Evolutionary conservation across 2,329 filamentous ascomycete species (phyloP), one percentile per base, ranked within the genome.

Genomic region (Hypoxylon sp.): DNA sequence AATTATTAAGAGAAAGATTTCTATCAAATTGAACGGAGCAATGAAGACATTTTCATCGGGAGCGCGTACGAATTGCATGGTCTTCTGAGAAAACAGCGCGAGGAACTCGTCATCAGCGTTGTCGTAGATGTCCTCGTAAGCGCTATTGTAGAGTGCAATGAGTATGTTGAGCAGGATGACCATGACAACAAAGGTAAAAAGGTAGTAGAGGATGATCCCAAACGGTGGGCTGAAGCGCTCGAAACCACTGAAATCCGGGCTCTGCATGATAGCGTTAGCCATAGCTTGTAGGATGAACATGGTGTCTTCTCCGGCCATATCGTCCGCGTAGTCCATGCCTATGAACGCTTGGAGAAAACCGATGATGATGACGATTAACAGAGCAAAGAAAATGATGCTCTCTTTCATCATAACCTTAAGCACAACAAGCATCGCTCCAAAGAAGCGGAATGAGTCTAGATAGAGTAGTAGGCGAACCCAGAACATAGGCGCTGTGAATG

Each of bases 21-120:
- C 96, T 66, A 99, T 87, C 1, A 99, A 85, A 78, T 99, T 99
- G 80, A 99, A 92, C 0, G 96, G 96, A 0, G 96, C 90, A 75
- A 99, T 97, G 81, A 96, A 99, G 60, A 99, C 96, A 73, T 99
- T 99, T 79, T 99, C 96, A 74, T 99, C 96, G 0, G 96, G 96
- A 0, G 96, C 96, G 52, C 96, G 93, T 17, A 98, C 93, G 75
- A 98, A 99, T 75, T 97, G 94, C 87, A 98, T 93, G 0, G 96
- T 98, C 81, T 97, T 97, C 73, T 97, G 92, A 0, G 93, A 87
- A 80, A 97, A 98, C 2, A 98, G 87, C 0, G 94, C 95, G 78
- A 99, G 90, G 80, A 94, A 99, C 79, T 99, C 96, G 79, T 99
- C 96, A 71, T 93, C 91, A 3, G 96, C 94, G 76, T 99, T 94